phyloP scores from a whole-genome alignment of 164 flowering plant species.

The Tetracentron sinense region DNA sequence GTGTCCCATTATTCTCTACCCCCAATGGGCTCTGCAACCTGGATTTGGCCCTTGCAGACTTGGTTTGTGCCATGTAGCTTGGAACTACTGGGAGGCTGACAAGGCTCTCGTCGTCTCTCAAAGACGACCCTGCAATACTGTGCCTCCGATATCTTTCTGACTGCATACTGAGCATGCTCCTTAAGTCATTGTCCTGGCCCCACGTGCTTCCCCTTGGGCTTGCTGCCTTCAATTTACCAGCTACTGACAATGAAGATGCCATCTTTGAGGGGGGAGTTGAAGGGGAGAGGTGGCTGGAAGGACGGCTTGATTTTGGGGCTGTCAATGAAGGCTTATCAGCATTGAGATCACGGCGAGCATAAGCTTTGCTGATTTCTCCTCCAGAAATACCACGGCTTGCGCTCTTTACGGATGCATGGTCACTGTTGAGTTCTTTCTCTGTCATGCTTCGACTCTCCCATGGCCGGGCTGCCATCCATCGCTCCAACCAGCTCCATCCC shows the following conservation, averaged over 20 bases:
- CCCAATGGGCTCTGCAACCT: constrained; percentile 48
- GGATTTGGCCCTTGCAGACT: constrained; percentile 67
- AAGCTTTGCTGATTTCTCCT: constrained; percentile 42
- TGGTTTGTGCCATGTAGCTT: constrained; percentile 77
- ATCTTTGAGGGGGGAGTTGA: constrained; percentile 51
- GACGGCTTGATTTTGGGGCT: constrained; percentile 27
- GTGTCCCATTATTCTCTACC: constrained; percentile 34
- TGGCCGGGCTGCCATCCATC: constrained; percentile 82
- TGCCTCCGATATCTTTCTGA: constrained; percentile 60
- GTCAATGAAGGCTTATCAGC: constrained; percentile 42
- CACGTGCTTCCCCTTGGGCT: constrained; percentile 39
- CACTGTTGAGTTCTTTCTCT: constrained; percentile 40
- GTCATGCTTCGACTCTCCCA: constrained; percentile 51
- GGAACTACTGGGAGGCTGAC: constrained; percentile 59
- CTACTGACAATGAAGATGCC: constrained; percentile 26
- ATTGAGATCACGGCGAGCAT: constrained; percentile 37
- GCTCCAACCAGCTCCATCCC: constrained; percentile 87
- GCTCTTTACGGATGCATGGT: constrained; percentile 47
- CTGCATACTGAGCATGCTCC: constrained; percentile 48
- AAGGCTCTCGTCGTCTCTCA: constrained; percentile 69
- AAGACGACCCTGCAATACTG: constrained; percentile 60
- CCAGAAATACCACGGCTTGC: constrained; percentile 32
- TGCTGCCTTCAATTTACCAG: constrained; percentile 29
- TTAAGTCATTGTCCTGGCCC: constrained; percentile 52
- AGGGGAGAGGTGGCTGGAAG: constrained; percentile 45